A percentile compares a stretch with the other conserved stretches of the same genome.
Conservation (phyloP, 129 eudicot genomes). For the Centella asiatica region DNA sequence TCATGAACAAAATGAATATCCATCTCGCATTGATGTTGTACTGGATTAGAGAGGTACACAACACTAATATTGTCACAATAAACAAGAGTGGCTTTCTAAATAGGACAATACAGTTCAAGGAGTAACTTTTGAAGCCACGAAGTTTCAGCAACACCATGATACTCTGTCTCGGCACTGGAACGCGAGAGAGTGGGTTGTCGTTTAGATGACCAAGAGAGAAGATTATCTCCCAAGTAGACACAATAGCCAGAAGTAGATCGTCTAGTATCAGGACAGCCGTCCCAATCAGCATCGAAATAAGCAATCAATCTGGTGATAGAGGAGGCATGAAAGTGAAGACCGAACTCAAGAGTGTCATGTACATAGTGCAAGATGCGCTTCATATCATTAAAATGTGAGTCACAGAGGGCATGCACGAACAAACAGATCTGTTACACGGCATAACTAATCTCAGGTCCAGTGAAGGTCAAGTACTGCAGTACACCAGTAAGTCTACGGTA, state of each 20-base stretch:
- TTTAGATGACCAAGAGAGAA: conserved; percentile 1
- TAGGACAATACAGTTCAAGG: too few relatives aligned
- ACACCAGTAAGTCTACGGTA: conserved; percentile 12
- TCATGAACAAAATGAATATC: too few relatives aligned
- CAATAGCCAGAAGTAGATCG: conserved; percentile 5
- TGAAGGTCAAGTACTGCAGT: conserved; percentile 14
- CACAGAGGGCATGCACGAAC: conserved; percentile 12
- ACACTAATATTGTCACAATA: too few relatives aligned
- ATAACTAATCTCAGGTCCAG: conserved; percentile 4
- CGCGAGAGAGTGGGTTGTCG: too few relatives aligned
- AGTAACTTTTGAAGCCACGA: too few relatives aligned
- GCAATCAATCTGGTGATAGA: too few relatives aligned
- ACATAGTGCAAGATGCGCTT: conserved; percentile 8
- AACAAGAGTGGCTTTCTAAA: too few relatives aligned
- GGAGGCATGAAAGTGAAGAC: neutral
- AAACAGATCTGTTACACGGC: conserved; percentile 5
- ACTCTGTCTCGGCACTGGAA: conserved; percentile 14
- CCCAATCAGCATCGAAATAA: too few relatives aligned
- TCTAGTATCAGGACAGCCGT: neutral
- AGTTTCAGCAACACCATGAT: conserved; percentile 9
- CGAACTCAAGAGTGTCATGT: neutral
- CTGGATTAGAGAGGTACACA: too few relatives aligned
- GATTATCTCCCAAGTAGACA: conserved; percentile 1
- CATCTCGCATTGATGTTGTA: too few relatives aligned
- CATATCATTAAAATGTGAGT: neutral